phyloP scores from a whole-genome alignment of 495 filamentous ascomycete species.

The Penicillium ucsense region DNA sequence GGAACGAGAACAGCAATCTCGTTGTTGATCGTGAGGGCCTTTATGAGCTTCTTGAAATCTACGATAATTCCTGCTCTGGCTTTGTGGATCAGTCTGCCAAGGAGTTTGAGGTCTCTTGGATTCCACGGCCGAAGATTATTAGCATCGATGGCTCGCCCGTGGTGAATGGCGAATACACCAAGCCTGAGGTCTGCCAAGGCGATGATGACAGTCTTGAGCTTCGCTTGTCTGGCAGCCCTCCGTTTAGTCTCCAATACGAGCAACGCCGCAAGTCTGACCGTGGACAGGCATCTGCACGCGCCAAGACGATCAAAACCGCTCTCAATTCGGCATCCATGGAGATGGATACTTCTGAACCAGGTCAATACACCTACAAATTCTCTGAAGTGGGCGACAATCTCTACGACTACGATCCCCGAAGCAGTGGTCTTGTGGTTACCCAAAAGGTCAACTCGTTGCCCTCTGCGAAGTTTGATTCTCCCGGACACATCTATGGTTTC shows the following conservation, averaged over 20 bases:
- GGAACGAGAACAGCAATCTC: constrained; percentile 60
- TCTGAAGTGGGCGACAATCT: constrained; percentile 67
- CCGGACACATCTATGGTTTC: constrained; percentile 91
- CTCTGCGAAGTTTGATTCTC: constrained; percentile 66
- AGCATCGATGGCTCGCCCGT: constrained; percentile 54
- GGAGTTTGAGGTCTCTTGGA: constrained; percentile 73
- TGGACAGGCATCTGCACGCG: constrained; percentile 48
- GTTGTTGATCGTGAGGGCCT: constrained; percentile 54
- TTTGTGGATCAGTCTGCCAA: constrained; percentile 61
- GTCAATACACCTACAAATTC: constrained; percentile 79
- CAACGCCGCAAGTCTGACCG: constrained; percentile 55
- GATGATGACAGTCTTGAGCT: constrained; percentile 84
- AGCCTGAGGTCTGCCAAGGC: constrained; percentile 84
- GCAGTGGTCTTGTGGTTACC: constrained; percentile 53
- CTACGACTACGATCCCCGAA: constrained; percentile 64
- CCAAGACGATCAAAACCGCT: constrained; percentile 61
- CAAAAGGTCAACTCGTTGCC: constrained; percentile 79
- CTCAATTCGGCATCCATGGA: constrained; percentile 62
- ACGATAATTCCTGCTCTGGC: constrained; percentile 71
- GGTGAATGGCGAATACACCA: constrained; percentile 43
- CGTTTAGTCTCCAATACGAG: constrained; percentile 75
- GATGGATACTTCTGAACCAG: constrained; percentile 75
- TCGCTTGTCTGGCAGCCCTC: constrained; percentile 67
- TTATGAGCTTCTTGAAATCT: constrained; percentile 69
- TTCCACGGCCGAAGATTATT: constrained; percentile 63